Base-by-base conservation (phyloP, 23 red algal species). In the Cyanidium caldarium region DNA sequence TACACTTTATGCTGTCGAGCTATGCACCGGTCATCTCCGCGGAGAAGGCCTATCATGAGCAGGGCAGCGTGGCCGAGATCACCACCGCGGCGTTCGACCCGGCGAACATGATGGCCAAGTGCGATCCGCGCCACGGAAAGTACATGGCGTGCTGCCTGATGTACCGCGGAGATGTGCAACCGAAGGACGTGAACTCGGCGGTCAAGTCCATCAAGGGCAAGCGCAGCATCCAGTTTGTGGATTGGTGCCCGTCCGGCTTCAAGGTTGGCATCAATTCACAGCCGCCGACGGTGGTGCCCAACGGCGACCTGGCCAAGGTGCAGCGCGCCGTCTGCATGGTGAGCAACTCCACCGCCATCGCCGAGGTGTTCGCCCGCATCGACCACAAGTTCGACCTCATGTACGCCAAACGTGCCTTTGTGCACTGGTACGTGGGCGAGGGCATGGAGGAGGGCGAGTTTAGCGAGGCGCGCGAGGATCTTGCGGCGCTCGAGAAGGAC, bases 391-490 rank as follows among this genome's bases (percentile, higher is more conserved):
- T 98, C 51, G 92, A 98, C 70, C 92, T 98, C 33, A 88, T 98
- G 92, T 98, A 85, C 45, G 68, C 73, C 2, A 88, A 88, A 51
- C 72, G 92, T 33, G 92, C 92, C 0, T 98, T 98, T 66, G 92
- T 98, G 56, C 92, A 98, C 78, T 98, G 92, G 92, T 88, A 81
- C 67, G 92, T 98, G 15, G 92, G 92, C 0, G 92, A 98, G 73
- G 92, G 92, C 44, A 88, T 98, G 92, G 92, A 98, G 65, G 92
- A 98, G 46, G 92, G 92, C 28, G 92, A 98, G 61, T 98, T 98
- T 72, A 79, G 83, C 30, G 92, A 98, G 58, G 92, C 92, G 14
- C 84, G 92, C 33, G 92, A 98, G 76, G 82, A 88, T 31, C 80
- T 88, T 38, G 92, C 92, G 1, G 86, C 86, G 42, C 68, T 98